Base-by-base conservation (phyloP, 169 alveolate genomes). In the Haemoproteus tartakovskyi region DNA sequence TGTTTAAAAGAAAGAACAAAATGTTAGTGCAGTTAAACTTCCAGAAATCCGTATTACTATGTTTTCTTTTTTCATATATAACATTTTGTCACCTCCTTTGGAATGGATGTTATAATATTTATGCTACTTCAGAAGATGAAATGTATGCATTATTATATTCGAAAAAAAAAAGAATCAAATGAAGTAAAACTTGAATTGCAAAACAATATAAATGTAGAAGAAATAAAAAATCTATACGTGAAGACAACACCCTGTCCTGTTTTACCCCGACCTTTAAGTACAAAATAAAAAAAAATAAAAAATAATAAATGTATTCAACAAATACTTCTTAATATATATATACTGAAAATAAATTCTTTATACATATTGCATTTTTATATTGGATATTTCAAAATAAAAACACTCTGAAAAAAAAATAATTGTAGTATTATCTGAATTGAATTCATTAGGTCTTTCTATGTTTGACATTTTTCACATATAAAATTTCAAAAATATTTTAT, bases 211-310 rank as follows among this genome's bases (percentile, higher is more conserved):
- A 54, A 41, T 14, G 36, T 74, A 24, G 45, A 33, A 27, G 40
- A 59, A 22, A 24, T 56, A n/a, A 41, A 74, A 18, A 56, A 45
- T 11, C 46, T 27, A 30, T 56, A 43, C 47, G 22, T 59, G 24
- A 74, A 74, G 56, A 27, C 12, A 33, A 19, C 78, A 5, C 78
- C 78, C 9, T 74, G 84, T 14, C 84, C 84, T 46, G 78, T 74
- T 41, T 46, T 74, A 18, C 84, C 84, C 16, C 54, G 78, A 50
- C 84, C 84, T 33, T 43, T 74, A 14, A 74, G 84, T 74, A 74
- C 36, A 40, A 9, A 5, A 6, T 33, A 33, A 33, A 33, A 27
- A 54, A 3, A 27, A 33, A 56, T 5, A 48, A 5, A 21, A 48
- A 48, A 48, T 1, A 19, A 48, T 22, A n/a, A n/a, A n/a, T n/a